Base-by-base conservation (phyloP, 2,329 filamentous ascomycete species). In the Monilinia fructicola region DNA sequence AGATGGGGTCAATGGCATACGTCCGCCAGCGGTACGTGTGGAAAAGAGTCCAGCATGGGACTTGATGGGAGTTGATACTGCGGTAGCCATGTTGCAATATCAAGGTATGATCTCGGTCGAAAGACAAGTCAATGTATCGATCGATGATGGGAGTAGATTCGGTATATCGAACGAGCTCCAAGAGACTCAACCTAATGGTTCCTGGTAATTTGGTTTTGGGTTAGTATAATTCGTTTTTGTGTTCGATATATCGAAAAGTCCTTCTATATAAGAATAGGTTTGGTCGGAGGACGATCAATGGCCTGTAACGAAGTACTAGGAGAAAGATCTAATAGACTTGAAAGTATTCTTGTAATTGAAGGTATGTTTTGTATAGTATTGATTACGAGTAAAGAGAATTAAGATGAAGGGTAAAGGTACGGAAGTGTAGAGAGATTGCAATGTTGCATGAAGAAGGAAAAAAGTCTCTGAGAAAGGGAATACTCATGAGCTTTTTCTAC, bases 11-110 rank as follows among this genome's bases (percentile, higher is more conserved):
- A 99, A 82, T 74, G 95, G 93, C 84, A 96, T 93, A 70, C 95
- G 92, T 78, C 93, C 93, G 81, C 94, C 93, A 79, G 93, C 95
- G 78, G 93, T 95, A 78, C 93, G 93, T 73, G 91, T 87, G 73
- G 90, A 93, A 83, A 98, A 97, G 75, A 97, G 86, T 68, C 93
- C 92, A 81, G 90, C 88, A 80, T 97, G 94, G 85, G 91, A 95
- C 85, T 97, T 98, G 78, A 95, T 84, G 68, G 95, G 95, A 69
- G 95, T 98, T 75, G 92, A 91, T 79, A 97, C 87, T 78, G 86
- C 81, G 79, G 89, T 90, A 78, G 94, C 92, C 94, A 98, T 98
- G 78, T 74, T 85, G 74, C 75, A 76, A 77, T 78, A 78, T 77
- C 74, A 71, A 68, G 74, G 75, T 76, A 75, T 77, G 70, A 74